Conservation (phyloP, 2,329 filamentous ascomycete species). For the Fusarium pseudograminearum region DNA sequence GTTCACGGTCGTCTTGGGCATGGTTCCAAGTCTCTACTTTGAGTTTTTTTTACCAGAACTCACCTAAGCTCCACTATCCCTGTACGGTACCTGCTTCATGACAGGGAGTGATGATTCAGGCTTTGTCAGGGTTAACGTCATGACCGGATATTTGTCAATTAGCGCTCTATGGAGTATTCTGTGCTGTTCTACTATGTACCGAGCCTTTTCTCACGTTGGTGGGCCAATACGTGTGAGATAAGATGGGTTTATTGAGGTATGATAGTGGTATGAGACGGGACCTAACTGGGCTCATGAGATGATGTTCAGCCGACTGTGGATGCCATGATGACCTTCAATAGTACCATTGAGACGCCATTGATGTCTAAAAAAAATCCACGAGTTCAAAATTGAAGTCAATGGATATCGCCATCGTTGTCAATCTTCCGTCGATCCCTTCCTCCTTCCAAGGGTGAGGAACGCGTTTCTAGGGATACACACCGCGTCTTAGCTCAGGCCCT, state of each 20-base stretch:
- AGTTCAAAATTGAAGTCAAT: background rate
- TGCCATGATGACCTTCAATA: constrained; percentile 37
- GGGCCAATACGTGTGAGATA: constrained; percentile 39
- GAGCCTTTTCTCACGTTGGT: constrained; percentile 36
- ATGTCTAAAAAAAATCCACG: constrained; percentile 15
- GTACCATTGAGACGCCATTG: background rate
- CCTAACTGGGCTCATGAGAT: constrained; percentile 20
- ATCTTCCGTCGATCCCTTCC: constrained; percentile 12
- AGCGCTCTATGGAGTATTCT: constrained; percentile 37
- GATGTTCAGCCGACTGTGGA: constrained; percentile 20
- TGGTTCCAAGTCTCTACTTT: constrained; percentile 25
- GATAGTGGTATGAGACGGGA: constrained; percentile 27
- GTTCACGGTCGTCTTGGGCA: constrained; percentile 38
- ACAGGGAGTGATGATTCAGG: constrained; percentile 42
- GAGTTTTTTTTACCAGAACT: constrained; percentile 11
- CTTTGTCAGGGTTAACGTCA: constrained; percentile 43
- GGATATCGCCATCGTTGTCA: background rate
- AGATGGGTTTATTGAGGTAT: constrained; percentile 30
- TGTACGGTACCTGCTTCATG: constrained; percentile 25
- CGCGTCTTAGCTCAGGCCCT: constrained; percentile 18
- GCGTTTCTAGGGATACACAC: constrained; percentile 31
- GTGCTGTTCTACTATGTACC: background rate
- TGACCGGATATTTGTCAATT: constrained; percentile 49
- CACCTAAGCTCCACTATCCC: constrained; percentile 17
- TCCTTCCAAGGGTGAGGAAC: constrained; percentile 2